phyloP scores from a whole-genome alignment of 2,329 filamentous ascomycete species.

The Cladophialophora carrionii region DNA sequence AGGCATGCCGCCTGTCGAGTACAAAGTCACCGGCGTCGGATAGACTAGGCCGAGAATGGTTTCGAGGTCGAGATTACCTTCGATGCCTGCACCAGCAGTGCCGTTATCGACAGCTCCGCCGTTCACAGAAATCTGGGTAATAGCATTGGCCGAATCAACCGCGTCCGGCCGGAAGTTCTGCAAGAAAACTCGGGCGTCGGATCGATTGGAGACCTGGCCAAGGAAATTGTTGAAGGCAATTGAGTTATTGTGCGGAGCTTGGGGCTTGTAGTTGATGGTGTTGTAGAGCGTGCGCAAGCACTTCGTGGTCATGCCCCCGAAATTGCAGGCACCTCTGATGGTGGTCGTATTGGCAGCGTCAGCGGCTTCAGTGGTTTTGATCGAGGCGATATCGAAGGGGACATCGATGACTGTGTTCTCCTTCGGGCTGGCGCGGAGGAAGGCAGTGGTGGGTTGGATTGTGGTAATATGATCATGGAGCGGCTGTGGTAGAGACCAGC shows the following conservation, averaged over 20 bases:
- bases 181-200: slow-evolving; percentile 47
- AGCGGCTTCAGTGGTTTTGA: slow-evolving; percentile 13
- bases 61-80: slow-evolving; percentile 65
- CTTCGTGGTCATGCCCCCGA: slow-evolving; percentile 56
- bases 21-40: slow-evolving; percentile 59
- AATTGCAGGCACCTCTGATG: slow-evolving; percentile 54
- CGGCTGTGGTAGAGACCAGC: slow-evolving; percentile 62
- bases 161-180: slow-evolving; percentile 46
- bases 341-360: slow-evolving; percentile 34
- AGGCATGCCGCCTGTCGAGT: slow-evolving; percentile 60
- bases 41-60: slow-evolving; percentile 60
- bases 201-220: slow-evolving; percentile 54
- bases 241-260: slow-evolving; percentile 48
- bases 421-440: slow-evolving; percentile 51
- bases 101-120: slow-evolving; percentile 42
- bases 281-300: slow-evolving; percentile 60
- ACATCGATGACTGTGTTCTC: slow-evolving; percentile 38
- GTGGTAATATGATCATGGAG: slow-evolving; percentile 63
- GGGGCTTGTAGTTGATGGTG: slow-evolving; percentile 57
- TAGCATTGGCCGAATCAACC: slow-evolving; percentile 42
- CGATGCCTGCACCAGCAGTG: slow-evolving; percentile 46
- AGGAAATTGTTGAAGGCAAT: slow-evolving; percentile 55
- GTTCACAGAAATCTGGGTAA: slow-evolving; percentile 45
- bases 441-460: slow-evolving; percentile 64
- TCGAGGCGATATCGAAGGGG: slow-evolving; percentile 39